phyloP scores from a whole-genome alignment of 129 eudicot species.

The Erigeron canadensis region DNA sequence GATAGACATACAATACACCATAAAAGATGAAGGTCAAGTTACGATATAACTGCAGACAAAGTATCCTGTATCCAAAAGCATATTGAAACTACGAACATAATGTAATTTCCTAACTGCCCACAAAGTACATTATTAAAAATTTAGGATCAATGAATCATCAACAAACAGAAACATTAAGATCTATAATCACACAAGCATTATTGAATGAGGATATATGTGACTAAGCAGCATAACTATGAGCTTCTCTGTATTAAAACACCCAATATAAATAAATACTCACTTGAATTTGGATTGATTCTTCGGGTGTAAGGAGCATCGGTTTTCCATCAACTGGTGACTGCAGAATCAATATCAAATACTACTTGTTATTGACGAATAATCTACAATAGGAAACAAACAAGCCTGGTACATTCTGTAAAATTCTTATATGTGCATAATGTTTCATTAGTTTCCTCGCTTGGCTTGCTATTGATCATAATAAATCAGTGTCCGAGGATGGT shows the following conservation, averaged over 20 bases:
- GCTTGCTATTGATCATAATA: not conserved
- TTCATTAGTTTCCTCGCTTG: not conserved
- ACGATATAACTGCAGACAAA: constrained; percentile 1
- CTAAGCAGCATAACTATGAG: not conserved
- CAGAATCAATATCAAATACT: constrained; percentile 19
- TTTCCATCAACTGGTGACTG: constrained; percentile 98
- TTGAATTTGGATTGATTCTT: constrained; percentile 95
- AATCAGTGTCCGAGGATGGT: not conserved
- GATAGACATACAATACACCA: constrained; percentile 26
- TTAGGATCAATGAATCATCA: constrained; percentile 1
- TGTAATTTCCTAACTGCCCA: constrained; percentile 20
- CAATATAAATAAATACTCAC: constrained; percentile 41
- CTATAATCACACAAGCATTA: not conserved
- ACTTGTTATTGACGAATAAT: not conserved
- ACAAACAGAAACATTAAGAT: constrained; percentile 13
- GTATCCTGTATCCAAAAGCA: constrained; percentile 1
- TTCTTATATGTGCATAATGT: not conserved
- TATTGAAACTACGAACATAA: not conserved
- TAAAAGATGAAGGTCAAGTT: constrained; percentile 21
- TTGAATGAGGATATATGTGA: not conserved
- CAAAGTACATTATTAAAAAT: not conserved
- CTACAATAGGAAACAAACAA: not conserved
- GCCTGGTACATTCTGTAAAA: not conserved
- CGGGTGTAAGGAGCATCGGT: constrained; percentile 93
- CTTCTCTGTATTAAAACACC: not conserved